Conservation (phyloP, 176 grass and related monocot species). For the Zea luxurians region DNA sequence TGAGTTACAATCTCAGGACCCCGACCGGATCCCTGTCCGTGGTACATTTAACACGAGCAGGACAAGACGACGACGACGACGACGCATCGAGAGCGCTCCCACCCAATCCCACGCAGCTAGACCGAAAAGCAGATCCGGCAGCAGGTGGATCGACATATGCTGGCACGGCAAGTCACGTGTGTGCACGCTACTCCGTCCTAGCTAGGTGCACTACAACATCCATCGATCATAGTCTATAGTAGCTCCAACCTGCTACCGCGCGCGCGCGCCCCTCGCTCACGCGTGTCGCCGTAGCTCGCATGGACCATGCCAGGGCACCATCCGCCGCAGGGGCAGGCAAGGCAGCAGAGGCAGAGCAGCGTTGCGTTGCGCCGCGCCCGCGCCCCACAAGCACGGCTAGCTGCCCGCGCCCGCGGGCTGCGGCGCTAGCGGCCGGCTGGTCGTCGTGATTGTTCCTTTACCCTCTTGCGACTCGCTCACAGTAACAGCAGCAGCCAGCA, state of each 20-base stretch:
- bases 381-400: background rate
- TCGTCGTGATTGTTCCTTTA: conserved; percentile 10
- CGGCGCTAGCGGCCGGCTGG: background rate
- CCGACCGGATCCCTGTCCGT: conserved; percentile 13
- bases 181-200: conserved; percentile 1
- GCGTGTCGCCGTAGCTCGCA: background rate
- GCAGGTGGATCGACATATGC: background rate
- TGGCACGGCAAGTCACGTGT: conserved; percentile 26
- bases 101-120: background rate
- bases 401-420: background rate
- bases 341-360: background rate
- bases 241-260: too few relatives aligned
- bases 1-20: background rate
- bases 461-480: background rate
- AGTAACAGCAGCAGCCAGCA: background rate
- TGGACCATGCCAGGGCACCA: conserved; percentile 5
- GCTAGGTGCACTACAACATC: background rate
- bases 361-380: background rate
- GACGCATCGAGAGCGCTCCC: background rate
- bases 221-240: background rate
- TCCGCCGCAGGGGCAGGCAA: background rate
- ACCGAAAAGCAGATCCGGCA: conserved; percentile 12
- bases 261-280: too few relatives aligned
- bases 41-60: conserved; percentile 21
- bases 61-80: background rate